These are phyloP conservation scores for Leccinum broughii DNA, from an alignment of 768 basidiomycete species.

Conservation along the genomic window DNA sequence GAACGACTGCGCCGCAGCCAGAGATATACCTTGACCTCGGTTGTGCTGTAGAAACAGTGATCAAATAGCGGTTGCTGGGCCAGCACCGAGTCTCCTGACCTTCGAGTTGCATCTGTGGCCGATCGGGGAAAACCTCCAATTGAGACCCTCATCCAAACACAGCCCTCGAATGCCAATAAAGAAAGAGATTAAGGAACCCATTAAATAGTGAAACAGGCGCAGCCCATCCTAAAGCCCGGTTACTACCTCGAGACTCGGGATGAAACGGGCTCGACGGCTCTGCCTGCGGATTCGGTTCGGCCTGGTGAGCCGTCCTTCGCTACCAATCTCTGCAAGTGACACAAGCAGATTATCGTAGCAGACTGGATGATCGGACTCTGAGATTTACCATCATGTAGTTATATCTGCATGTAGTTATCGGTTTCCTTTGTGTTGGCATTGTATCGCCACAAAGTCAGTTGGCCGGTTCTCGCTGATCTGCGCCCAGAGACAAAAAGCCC, in stretches of 20 bases:
- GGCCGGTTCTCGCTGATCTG: no score
- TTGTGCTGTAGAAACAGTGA: background rate
- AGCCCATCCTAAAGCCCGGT: no score
- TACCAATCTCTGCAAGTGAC: no score
- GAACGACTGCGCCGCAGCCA: background rate
- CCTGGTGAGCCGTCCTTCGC: no score
- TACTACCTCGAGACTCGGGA: background rate
- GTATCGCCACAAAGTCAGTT: no score
- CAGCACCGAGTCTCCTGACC: background rate
- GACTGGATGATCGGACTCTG: no score
- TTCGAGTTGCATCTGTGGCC: background rate
- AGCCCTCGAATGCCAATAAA: background rate
- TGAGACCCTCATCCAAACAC: background rate
- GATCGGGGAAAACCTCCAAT: background rate
- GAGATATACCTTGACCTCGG: background rate
- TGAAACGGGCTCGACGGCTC: background rate
- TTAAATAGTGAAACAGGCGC: background rate
- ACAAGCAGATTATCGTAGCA: no score
- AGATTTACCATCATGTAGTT: no score
- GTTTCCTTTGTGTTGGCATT: no score
- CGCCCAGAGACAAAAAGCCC: no score
- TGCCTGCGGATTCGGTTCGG: no score
- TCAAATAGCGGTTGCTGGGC: background rate
- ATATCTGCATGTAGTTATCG: no score
- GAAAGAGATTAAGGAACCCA: background rate